Conservation (phyloP, 1,139 yeast species). For the Protomyces arabidopsidicola region DNA sequence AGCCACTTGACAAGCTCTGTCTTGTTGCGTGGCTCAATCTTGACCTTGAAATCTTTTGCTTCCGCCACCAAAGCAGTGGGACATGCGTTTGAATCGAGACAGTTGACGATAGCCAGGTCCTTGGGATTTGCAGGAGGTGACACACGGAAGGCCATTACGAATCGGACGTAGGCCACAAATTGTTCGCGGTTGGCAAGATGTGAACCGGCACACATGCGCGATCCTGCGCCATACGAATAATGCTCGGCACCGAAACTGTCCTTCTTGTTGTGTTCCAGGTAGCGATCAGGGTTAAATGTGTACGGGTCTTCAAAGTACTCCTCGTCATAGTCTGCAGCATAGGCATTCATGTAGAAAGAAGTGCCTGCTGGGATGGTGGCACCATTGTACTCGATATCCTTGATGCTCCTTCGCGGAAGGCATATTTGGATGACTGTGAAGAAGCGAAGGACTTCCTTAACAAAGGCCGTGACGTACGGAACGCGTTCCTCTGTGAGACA, state of each 20-base stretch:
- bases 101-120: not conserved
- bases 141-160: not conserved
- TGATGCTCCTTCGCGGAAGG: conserved; percentile 57
- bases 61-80: conserved; percentile 36
- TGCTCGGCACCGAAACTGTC: conserved; percentile 40
- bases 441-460: conserved; percentile 57
- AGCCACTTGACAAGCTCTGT: not conserved
- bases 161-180: conserved; percentile 40
- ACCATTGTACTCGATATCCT: conserved; percentile 44
- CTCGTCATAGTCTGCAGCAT: conserved; percentile 63
- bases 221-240: conserved; percentile 59
- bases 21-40: not conserved
- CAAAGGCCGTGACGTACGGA: conserved; percentile 51
- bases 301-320: conserved; percentile 46
- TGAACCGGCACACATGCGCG: conserved; percentile 60
- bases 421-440: conserved; percentile 63
- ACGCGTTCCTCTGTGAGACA: conserved; percentile 44
- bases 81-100: conserved; percentile 1
- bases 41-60: conserved; percentile 34
- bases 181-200: conserved; percentile 55
- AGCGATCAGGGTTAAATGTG: conserved; percentile 53
- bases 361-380: conserved; percentile 53
- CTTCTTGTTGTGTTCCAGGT: conserved; percentile 41
- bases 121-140: not conserved
- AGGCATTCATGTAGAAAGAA: conserved; percentile 58